phyloP scores from a whole-genome alignment of 805 yeast species.

The Candida nitratophila region DNA sequence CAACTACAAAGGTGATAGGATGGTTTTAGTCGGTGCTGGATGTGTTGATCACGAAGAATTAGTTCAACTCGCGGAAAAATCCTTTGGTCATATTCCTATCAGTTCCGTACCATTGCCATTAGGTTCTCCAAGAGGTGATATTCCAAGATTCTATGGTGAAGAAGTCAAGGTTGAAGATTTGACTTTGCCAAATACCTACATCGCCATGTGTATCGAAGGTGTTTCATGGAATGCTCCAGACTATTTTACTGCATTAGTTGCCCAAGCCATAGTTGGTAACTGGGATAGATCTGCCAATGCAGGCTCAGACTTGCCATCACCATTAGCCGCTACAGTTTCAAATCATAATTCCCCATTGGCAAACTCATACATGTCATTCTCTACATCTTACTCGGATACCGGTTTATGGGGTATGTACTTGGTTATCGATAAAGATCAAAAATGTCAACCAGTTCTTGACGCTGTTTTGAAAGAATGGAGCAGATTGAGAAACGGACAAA shows the following conservation, averaged over 20 bases:
- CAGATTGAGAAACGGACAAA: conserved; percentile 69
- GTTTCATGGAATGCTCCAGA: conserved; percentile 96
- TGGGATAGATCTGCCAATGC: conserved; percentile 94
- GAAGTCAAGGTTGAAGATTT: conserved; percentile 81
- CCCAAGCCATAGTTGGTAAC: conserved; percentile 94
- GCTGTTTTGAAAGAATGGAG: conserved; percentile 85
- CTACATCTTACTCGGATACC: conserved; percentile 94
- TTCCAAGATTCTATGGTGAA: conserved; percentile 79
- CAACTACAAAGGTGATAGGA: conserved; percentile 92
- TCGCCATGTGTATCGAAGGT: conserved; percentile 95
- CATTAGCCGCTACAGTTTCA: conserved; percentile 43
- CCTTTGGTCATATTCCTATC: conserved; percentile 63
- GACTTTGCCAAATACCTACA: conserved; percentile 80
- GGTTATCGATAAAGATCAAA: conserved; percentile 68
- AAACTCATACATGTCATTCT: conserved; percentile 92
- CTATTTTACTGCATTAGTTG: conserved; percentile 89
- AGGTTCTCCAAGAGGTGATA: conserved; percentile 64
- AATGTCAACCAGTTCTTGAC: conserved; percentile 61
- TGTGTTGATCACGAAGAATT: conserved; percentile 83
- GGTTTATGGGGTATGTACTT: conserved; percentile 97
- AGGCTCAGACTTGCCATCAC: conserved; percentile 80
- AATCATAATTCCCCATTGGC: conserved; percentile 64
- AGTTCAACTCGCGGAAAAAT: conserved; percentile 65
- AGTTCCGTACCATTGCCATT: conserved; percentile 54
- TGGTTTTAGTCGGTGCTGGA: conserved; percentile 98